Evolutionary conservation across 257 asterid species (phyloP).

Genomic region (Solanum lycopersicoides): DNA sequence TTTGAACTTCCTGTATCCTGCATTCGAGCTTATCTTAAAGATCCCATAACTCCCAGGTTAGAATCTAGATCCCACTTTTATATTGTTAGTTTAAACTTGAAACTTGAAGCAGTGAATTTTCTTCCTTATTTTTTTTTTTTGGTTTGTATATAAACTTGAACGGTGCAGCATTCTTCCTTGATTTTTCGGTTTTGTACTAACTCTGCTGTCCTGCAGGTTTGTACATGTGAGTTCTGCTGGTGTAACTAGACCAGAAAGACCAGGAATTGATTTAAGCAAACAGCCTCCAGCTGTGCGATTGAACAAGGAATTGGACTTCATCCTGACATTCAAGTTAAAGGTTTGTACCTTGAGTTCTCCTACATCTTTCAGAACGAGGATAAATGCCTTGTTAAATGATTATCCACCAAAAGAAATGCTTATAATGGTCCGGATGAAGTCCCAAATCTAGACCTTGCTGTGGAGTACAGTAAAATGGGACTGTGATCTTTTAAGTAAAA

Average conservation of each 20-base stretch:
- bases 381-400: background rate
- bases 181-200: background rate
- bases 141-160: background rate
- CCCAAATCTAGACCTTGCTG: background rate
- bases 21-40: constrained; percentile 63
- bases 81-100: background rate
- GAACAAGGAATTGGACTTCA: constrained; percentile 82
- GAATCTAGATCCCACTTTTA: background rate
- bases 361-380: background rate
- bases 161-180: background rate
- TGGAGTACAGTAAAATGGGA: background rate
- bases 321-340: constrained; percentile 95
- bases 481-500: background rate
- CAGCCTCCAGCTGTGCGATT: constrained; percentile 98
- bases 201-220: constrained; percentile 28
- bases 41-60: constrained; percentile 81
- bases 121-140: background rate
- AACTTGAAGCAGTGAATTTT: background rate
- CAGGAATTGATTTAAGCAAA: constrained; percentile 90
- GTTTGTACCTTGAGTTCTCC: constrained; percentile 10
- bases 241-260: constrained; percentile 95
- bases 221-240: constrained; percentile 97
- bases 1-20: constrained; percentile 89
- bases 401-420: background rate
- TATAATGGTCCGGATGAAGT: background rate